Conservation (phyloP, 1,139 yeast genomes). For the Kodamaea alishanica region DNA sequence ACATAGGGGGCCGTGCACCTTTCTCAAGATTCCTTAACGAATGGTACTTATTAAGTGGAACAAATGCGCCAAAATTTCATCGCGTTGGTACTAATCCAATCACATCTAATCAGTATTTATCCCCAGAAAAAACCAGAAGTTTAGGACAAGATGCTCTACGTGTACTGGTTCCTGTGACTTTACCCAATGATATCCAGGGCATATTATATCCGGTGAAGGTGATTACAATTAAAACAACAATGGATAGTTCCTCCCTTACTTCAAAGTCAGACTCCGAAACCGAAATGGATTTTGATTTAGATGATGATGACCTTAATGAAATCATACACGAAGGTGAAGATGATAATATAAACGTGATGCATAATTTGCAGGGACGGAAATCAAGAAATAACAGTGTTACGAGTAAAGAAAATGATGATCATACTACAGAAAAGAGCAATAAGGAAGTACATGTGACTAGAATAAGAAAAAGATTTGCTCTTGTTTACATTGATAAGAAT, state of each 20-base stretch:
- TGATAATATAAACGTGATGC: background rate
- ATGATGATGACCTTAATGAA: background rate
- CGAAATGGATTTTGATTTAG: constrained; percentile 4
- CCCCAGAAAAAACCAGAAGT: constrained; percentile 6
- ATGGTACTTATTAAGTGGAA: constrained; percentile 33
- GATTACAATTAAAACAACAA: constrained; percentile 13
- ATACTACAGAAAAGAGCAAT: background rate
- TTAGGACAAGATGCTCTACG: constrained; percentile 3
- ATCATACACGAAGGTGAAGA: constrained; percentile 1
- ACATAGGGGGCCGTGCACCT: constrained; percentile 18
- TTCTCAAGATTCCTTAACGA: constrained; percentile 31
- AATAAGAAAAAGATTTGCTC: constrained; percentile 18
- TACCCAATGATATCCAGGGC: constrained; percentile 28
- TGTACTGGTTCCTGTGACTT: constrained; percentile 21
- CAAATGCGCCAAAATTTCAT: constrained; percentile 17
- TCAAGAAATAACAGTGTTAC: constrained; percentile 7
- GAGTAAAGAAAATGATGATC: constrained; percentile 1
- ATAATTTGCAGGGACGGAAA: constrained; percentile 1
- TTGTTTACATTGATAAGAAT: constrained; percentile 25
- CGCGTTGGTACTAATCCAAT: constrained; percentile 19
- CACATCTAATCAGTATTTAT: constrained; percentile 15
- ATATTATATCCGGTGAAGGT: constrained; percentile 27
- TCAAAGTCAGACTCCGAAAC: constrained; percentile 1
- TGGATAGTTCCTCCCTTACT: background rate
- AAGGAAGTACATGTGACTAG: background rate